These are phyloP conservation scores for Hygrocybe coccinea DNA, from an alignment of 768 basidiomycete species.

Conservation along the genomic window DNA sequence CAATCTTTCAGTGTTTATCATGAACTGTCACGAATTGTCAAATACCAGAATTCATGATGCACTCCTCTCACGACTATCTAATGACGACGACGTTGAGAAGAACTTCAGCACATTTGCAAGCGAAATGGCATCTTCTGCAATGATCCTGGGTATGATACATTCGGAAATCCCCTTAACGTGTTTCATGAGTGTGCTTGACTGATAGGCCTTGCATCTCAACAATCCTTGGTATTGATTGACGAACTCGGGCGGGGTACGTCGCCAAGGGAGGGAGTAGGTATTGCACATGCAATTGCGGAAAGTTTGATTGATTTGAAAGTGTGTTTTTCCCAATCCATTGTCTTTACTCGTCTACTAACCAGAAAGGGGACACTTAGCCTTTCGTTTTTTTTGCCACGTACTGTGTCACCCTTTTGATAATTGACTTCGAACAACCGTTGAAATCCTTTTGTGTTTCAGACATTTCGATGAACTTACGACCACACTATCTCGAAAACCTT, in stretches of 20 bases:
- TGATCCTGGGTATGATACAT: conserved; percentile 66
- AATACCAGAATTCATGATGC: conserved; percentile 67
- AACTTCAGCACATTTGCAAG: conserved; percentile 90
- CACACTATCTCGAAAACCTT: conserved; percentile 71
- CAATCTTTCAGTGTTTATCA: neutral
- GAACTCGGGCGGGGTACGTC: conserved; percentile 93
- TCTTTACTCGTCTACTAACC: neutral
- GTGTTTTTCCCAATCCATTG: conserved; percentile 12
- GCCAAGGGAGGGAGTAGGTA: conserved; percentile 74
- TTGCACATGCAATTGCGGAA: conserved; percentile 80
- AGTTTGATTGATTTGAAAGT: conserved; percentile 71
- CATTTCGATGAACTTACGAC: conserved; percentile 78
- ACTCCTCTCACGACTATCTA: conserved; percentile 81
- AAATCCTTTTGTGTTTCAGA: conserved; percentile 29
- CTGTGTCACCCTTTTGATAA: conserved; percentile 13
- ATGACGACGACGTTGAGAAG: conserved; percentile 89
- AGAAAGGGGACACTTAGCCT: conserved; percentile 39
- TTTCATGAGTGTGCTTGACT: conserved; percentile 18
- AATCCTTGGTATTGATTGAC: conserved; percentile 80
- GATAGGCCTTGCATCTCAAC: conserved; percentile 58
- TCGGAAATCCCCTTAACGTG: neutral
- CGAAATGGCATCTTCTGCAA: conserved; percentile 89
- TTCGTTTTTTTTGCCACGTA: conserved; percentile 92
- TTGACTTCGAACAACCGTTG: neutral
- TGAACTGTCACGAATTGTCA: neutral